Base-by-base conservation (phyloP, 1,284 basidiomycete species). In the Cutaneotrichosporon sp. region DNA sequence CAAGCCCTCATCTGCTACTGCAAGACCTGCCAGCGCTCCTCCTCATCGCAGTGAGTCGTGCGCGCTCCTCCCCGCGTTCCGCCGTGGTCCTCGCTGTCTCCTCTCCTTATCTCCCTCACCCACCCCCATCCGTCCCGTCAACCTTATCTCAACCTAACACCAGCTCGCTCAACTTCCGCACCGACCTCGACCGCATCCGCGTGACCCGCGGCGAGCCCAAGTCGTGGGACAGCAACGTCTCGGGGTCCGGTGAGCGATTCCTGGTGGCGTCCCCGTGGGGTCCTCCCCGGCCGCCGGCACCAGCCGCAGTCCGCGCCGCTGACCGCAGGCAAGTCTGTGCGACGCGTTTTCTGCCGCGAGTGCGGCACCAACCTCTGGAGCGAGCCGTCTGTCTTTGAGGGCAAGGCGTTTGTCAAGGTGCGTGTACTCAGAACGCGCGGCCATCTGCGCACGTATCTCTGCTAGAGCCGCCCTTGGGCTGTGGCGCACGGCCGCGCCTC, bases 261-360 rank as follows among this genome's bases (percentile, higher is more conserved):
- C 20, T 8, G 45, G 45, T 46, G 45, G 24, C 45, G 45, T 25
- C 24, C 45, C 24, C 22, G 45, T 46, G 45, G 45, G 45, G 45
- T 25, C 22, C 4, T n/a, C n/a, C n/a, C n/a, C n/a, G n/a, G 45
- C 22, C 20, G 22, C 22, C 22, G 22, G 20, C 14, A 45, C 7
- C 20, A n/a, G 22, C 20, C 43, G 43, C 43, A 22, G 14, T 18
- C 43, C 43, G 22, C 7, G 8, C 7, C 25, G 14, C 47, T 50
- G 47, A 50, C 27, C 25, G 59, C 68, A 22, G 72, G 72, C 34
- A 64, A 64, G 31, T 38, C 63, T 13, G 65, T 69, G 14, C 61
- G 49, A 0, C 60, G 71, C 36, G 45, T 64, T 53, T 73, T 73
- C 56, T 73, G 71, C 56, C 65, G 60, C 9, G 57, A 60, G 38